Base-by-base conservation (phyloP, 352 stramenopile species). In the Phytophthora uliginosa region DNA sequence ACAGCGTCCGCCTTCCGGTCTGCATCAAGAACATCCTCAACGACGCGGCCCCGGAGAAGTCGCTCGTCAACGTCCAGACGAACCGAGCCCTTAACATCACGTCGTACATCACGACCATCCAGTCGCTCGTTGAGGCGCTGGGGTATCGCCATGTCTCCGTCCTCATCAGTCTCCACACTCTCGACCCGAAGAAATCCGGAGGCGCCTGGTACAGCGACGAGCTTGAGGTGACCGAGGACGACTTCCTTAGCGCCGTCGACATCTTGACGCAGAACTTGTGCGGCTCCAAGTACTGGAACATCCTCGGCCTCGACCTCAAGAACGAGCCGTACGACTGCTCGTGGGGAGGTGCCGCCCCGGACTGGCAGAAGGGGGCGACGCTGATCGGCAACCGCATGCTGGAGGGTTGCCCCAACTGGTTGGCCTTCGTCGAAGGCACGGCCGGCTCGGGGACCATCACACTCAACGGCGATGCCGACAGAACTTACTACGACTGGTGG, bases 151-250 rank as follows among this genome's bases (percentile, higher is more conserved):
- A 90, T 22, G 63, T 93, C 33, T 72, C 77, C 0, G 85, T 93
- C 13, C 63, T 93, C 31, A 89, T 92, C 73, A 91, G 83, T 82
- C 42, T 93, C 9, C 86, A 93, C 58, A 93, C 86, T 7, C 51
- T 92, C 10, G 74, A 80, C 24, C 61, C 78, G 0, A 86, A 81
- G 40, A 66, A 58, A 9, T 89, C 79, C 2, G 86, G 86, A n/a
- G 84, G 84, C 1, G 79, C 74, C 4, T 93, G 86, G 86, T 93
- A 81, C 76, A 90, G 76, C 40, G 72, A 77, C 0, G 59, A 78
- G 26, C 68, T 90, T 1, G 86, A 68, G 9, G 77, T 93, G 33
- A 70, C 77, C 0, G 77, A 93, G 53, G 77, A 90, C 3, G 40
- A 89, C 1, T 93, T 92, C 56, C 59, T 93, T 1, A 38, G 72